Base-by-base conservation (phyloP, 2,329 filamentous ascomycete genomes). In the Talaromyces marneffei region DNA sequence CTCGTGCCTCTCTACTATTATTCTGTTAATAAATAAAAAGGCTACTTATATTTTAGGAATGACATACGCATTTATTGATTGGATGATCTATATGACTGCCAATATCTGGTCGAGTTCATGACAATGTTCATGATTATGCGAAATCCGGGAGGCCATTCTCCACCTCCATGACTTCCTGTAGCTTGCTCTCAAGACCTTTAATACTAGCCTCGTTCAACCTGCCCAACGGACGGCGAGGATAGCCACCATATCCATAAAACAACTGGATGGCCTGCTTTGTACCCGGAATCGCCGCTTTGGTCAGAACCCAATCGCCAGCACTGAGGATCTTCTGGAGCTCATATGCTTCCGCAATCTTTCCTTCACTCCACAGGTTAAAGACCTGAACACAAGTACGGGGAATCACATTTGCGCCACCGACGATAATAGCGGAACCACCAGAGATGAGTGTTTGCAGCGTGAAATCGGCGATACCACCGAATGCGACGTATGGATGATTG, bases 391-490 rank as follows among this genome's bases (percentile, higher is more conserved):
- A 94, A 12, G 89, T 80, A 79, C 92, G 92, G 62, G 91, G 91
- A 75, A 93, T 85, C 61, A 95, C 90, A 71, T 95, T 96, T 64
- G 91, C 91, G 53, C 90, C 90, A 42, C 91, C 91, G 14, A 90
- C 91, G 69, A 95, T 92, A 75, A 94, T 92, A 54, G 91, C 91
- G 59, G 86, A 90, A 53, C 91, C 91, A 27, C 91, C 91, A 56
- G 87, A 90, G 59, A 87, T 84, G 10, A 92, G 83, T 1, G 91
- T 94, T 78, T 95, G 91, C 44, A 91, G 81, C 3, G 89, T 90
- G 75, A 95, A 95, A 77, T 95, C 91, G 68, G 90, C 91, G 75
- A 95, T 90, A 67, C 91, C 91, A 52, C 91, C 91, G 70, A 95
- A 93, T 23, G 91, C 90, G 83, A 95, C 90, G 79, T 93, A 95